phyloP scores from a whole-genome alignment of 1,139 yeast genomes.

The Saccharomyces hybrid region DNA sequence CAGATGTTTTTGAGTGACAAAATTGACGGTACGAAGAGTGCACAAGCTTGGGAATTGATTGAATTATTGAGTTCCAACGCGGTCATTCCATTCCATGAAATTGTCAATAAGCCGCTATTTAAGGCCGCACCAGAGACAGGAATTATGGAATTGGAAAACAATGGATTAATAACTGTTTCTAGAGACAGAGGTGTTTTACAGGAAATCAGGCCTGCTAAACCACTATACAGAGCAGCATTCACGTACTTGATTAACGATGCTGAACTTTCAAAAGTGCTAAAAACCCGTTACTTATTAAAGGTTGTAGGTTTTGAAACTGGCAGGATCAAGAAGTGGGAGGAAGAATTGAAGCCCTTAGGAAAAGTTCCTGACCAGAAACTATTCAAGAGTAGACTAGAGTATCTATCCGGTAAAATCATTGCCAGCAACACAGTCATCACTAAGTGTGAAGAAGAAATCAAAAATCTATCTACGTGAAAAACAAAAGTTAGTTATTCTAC shows the following conservation, averaged over 20 bases:
- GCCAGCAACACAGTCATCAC: conserved; percentile 45
- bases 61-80: conserved; percentile 50
- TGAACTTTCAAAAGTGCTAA: conserved; percentile 53
- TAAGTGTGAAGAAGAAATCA: conserved; percentile 37
- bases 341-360: conserved; percentile 55
- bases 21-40: conserved; percentile 52
- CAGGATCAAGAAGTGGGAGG: conserved; percentile 59
- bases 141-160: conserved; percentile 65
- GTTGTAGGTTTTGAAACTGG: conserved; percentile 54
- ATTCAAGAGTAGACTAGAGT: conserved; percentile 55
- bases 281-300: conserved; percentile 49
- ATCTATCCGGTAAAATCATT: conserved; percentile 58
- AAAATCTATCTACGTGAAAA: conserved; percentile 20
- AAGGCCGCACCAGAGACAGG: conserved; percentile 50
- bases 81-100: conserved; percentile 42
- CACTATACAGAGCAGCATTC: conserved; percentile 79
- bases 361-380: conserved; percentile 42
- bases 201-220: conserved; percentile 71
- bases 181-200: conserved; percentile 70
- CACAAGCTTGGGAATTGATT: conserved; percentile 86
- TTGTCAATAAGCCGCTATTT: conserved; percentile 57
- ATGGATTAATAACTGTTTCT: conserved; percentile 61
- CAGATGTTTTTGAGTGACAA: conserved; percentile 62
- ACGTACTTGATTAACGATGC: conserved; percentile 51
- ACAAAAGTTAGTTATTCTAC: neutral